phyloP scores from a whole-genome alignment of 768 basidiomycete genomes.

The Baorangia bicolor region DNA sequence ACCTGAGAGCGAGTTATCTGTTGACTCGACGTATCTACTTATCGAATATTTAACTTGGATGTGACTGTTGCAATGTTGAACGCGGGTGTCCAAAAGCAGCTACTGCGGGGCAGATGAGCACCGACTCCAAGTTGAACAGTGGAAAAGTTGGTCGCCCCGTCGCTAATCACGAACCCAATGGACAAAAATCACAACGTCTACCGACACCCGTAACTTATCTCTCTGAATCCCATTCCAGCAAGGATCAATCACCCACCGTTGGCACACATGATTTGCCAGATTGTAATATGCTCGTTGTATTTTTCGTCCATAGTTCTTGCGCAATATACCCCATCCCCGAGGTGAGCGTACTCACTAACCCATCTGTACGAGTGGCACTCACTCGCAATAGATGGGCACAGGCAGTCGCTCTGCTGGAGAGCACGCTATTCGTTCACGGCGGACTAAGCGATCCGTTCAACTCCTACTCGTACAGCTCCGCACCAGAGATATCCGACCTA shows the following conservation, averaged over 20 bases:
- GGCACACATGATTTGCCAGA: slow-evolving; percentile 11
- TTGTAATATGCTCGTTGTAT: slow-evolving; percentile 11
- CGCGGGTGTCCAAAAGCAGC: slow-evolving; percentile 13
- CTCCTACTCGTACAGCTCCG: slow-evolving; percentile 68
- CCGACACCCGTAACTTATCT: slow-evolving; percentile 15
- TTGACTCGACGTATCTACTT: neutral
- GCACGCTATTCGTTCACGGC: slow-evolving; percentile 70
- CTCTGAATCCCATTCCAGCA: neutral
- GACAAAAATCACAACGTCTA: slow-evolving; percentile 12
- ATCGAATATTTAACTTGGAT: neutral
- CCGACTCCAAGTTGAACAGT: neutral
- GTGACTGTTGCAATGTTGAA: neutral
- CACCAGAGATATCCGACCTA: slow-evolving; percentile 70
- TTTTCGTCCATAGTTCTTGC: slow-evolving; percentile 17
- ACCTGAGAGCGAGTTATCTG: neutral
- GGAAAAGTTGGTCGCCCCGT: neutral
- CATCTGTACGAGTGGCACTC: neutral
- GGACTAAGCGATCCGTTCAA: slow-evolving; percentile 76
- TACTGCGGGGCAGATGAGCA: too few species aligned
- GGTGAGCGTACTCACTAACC: slow-evolving; percentile 11
- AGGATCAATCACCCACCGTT: neutral
- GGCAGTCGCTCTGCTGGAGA: slow-evolving; percentile 56
- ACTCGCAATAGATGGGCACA: slow-evolving; percentile 77
- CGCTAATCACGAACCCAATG: slow-evolving; percentile 16
- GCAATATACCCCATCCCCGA: slow-evolving; percentile 26